Evolutionary conservation across 2,329 filamentous ascomycete species (phyloP).

Genomic region (Colletotrichum incanum): DNA sequence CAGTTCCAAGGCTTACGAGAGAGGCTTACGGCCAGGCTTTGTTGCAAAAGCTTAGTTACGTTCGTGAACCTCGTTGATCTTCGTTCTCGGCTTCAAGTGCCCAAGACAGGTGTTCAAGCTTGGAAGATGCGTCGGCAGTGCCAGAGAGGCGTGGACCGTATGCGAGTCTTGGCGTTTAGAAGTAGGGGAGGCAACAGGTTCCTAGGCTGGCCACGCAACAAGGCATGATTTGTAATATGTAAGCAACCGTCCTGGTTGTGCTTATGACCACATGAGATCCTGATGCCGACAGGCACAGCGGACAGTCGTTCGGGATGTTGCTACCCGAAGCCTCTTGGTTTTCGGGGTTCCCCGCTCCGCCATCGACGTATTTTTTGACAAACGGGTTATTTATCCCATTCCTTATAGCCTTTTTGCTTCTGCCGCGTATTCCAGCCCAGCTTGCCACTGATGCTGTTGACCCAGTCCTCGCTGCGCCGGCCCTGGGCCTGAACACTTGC

Average conservation of each 20-base stretch:
- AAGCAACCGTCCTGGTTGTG: neutral
- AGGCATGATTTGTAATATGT: slow-evolving; percentile 28
- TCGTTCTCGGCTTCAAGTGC: slow-evolving; percentile 10
- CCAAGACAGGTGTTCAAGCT: slow-evolving; percentile 8
- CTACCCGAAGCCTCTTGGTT: slow-evolving; percentile 17
- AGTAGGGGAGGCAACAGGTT: neutral
- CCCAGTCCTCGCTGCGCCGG: slow-evolving; percentile 82
- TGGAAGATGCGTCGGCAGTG: neutral
- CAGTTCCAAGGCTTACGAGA: neutral
- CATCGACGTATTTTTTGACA: neutral
- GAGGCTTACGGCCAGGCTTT: neutral
- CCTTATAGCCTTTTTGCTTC: slow-evolving; percentile 77
- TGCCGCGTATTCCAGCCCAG: slow-evolving; percentile 87
- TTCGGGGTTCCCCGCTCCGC: neutral
- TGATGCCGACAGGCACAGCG: slow-evolving; percentile 1
- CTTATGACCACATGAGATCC: slow-evolving; percentile 7
- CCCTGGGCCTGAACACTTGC: slow-evolving; percentile 82
- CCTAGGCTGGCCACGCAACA: slow-evolving; percentile 3
- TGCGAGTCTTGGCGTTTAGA: slow-evolving; percentile 20
- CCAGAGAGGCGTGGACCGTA: neutral
- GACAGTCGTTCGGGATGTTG: slow-evolving; percentile 18
- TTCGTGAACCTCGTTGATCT: neutral
- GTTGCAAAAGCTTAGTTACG: slow-evolving; percentile 3
- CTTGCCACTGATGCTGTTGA: slow-evolving; percentile 85
- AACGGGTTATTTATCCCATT: slow-evolving; percentile 58